Conservation (phyloP, 192 early-diverging fungal genomes). For the Coemansia aciculifera region DNA sequence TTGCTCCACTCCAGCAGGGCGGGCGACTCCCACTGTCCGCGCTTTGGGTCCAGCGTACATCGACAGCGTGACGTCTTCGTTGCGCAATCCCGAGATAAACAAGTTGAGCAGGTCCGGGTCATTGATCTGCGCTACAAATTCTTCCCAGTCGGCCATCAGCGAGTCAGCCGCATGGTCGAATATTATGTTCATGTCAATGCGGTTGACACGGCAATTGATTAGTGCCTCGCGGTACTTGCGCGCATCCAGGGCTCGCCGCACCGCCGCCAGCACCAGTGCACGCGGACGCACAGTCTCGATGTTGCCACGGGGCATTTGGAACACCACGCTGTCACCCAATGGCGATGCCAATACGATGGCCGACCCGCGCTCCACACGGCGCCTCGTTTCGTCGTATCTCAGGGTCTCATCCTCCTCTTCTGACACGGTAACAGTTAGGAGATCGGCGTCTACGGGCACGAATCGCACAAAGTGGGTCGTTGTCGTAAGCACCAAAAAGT, state of each 20-base stretch:
- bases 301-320: slow-evolving; percentile 96
- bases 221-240: slow-evolving; percentile 81
- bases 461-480: slow-evolving; percentile 78
- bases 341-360: slow-evolving; percentile 80
- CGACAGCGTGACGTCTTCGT: slow-evolving; percentile 81
- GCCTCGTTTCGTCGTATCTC: slow-evolving; percentile 41
- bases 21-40: background rate
- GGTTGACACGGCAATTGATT: slow-evolving; percentile 78
- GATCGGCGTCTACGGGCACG: slow-evolving; percentile 54
- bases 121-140: slow-evolving; percentile 76
- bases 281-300: slow-evolving; percentile 91
- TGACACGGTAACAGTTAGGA: slow-evolving; percentile 12
- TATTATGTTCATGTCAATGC: slow-evolving; percentile 92
- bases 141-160: slow-evolving; percentile 67
- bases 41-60: slow-evolving; percentile 66
- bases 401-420: slow-evolving; percentile 10
- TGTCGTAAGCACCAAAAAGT: slow-evolving; percentile 85
- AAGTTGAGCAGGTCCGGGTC: slow-evolving; percentile 88
- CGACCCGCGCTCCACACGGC: slow-evolving; percentile 91
- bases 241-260: slow-evolving; percentile 62
- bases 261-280: slow-evolving; percentile 77
- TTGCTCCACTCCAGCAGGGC: background rate
- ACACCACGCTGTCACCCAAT: slow-evolving; percentile 58
- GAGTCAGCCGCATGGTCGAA: slow-evolving; percentile 72
- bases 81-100: slow-evolving; percentile 78